phyloP scores from a whole-genome alignment of 371 early-diverging fungal species.

The Blakeslea trispora region DNA sequence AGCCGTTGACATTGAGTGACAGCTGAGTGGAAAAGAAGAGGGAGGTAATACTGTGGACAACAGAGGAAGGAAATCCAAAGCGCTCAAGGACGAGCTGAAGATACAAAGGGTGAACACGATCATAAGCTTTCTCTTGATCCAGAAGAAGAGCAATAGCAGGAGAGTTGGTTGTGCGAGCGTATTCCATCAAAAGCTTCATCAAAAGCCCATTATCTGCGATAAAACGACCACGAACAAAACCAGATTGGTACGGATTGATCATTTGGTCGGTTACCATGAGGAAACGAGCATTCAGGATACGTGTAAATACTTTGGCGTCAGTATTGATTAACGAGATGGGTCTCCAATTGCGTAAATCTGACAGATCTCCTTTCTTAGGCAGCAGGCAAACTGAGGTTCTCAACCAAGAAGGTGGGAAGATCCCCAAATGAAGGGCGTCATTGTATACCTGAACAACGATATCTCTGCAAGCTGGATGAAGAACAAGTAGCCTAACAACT shows the following conservation, averaged over 20 bases:
- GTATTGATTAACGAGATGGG: too few relatives aligned
- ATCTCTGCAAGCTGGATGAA: too few relatives aligned
- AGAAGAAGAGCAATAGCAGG: conserved; percentile 13
- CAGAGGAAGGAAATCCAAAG: conserved; percentile 12
- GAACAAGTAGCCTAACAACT: conserved; percentile 3
- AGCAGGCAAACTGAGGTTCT: conserved; percentile 28
- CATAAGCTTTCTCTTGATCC: too few relatives aligned
- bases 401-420: conserved; percentile 30
- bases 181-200: conserved; percentile 1
- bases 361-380: too few relatives aligned
- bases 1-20: conserved; percentile 9
- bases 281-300: conserved; percentile 18
- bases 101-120: too few relatives aligned
- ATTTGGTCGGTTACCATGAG: not conserved
- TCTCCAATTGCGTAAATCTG: too few relatives aligned
- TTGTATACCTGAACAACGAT: conserved; percentile 15
- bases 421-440: conserved; percentile 18
- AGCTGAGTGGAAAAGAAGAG: conserved; percentile 7
- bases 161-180: not conserved
- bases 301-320: too few relatives aligned
- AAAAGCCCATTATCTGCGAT: conserved; percentile 15
- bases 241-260: conserved; percentile 7
- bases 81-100: not conserved
- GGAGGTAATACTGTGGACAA: conserved; percentile 3
- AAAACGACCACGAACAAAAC: too few relatives aligned